Conservation (phyloP, 139 green algal species). For the Nannochloris sp. region DNA sequence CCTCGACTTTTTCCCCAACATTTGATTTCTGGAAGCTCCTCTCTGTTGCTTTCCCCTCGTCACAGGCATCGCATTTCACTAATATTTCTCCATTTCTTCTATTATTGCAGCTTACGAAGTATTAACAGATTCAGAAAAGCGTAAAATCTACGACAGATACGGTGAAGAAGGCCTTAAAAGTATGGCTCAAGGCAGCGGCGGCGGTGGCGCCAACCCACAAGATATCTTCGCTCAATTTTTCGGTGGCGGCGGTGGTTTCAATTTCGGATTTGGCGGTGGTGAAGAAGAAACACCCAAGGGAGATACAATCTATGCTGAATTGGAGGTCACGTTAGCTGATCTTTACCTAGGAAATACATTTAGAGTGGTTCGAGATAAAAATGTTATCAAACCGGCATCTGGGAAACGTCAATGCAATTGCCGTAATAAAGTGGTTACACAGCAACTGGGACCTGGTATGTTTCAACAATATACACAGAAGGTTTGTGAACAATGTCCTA, state of each 20-base stretch:
- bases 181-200: conserved; percentile 51
- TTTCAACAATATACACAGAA: conserved; percentile 92
- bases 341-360: conserved; percentile 85
- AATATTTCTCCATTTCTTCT: not conserved
- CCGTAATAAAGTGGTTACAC: conserved; percentile 85
- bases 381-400: conserved; percentile 69
- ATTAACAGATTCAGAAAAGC: conserved; percentile 84
- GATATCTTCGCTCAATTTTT: conserved; percentile 94
- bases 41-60: not conserved
- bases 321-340: conserved; percentile 82
- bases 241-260: conserved; percentile 45
- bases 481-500: conserved; percentile 87
- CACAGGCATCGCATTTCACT: not conserved
- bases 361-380: conserved; percentile 85
- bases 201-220: conserved; percentile 23
- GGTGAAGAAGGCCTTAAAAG: conserved; percentile 97
- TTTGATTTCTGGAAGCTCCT: not conserved
- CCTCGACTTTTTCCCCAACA: no score
- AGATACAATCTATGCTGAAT: conserved; percentile 71
- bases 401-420: conserved; percentile 97
- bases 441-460: conserved; percentile 95
- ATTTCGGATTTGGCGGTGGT: conserved; percentile 47
- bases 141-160: conserved; percentile 91
- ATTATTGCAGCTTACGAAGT: conserved; percentile 86
- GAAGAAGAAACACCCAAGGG: conserved; percentile 82